Evolutionary conservation across 306 rosid genomes (phyloP), one percentile per base, ranked within the genome.

Genomic region (Comarum palustre): DNA sequence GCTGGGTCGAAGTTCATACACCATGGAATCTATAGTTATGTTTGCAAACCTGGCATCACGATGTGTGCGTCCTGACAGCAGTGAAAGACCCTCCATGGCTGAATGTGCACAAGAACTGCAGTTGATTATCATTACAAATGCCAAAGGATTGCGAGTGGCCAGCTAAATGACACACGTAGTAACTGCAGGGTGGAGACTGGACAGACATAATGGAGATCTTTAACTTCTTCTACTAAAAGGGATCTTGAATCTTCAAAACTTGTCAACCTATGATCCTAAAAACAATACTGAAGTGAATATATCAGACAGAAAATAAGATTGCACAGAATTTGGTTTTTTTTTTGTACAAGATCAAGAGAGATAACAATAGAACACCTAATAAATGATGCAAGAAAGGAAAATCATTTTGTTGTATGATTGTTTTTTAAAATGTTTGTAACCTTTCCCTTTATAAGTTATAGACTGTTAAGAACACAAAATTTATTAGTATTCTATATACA

Each of bases 21-120:
- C 88, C 60, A 75, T 94, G 86, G 97, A 86, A 76, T 91, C 98
- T 57, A 77, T 88, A 72, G 80, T 77, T 80, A 88, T 88, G 94
- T 91, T 91, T 79, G 97, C 98, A 42, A 94, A 91, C 74, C 81
- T 94, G 66, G 98, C 97, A 78, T 94, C 98, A 45, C 79, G 96
- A 60, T 94, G 98, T 68, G 95, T 91, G 54, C 88, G 98, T 59
- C 62, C 75, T 5, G 95, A 91, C 38, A 89, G 98, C 81, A 83
- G 83, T 9, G 90, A 89, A 77, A 86, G 98, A 69, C 98, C 98
- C 51, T 78, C 96, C 58, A 84, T 91, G 95, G 85, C 84, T 59
- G 96, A 89, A 39, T 94, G 98, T 59, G 90, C 88, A 48, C 80
- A 82, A 71, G 93, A 94, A 83, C 86, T 94, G 54, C 96, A 85